Conservation (phyloP, 2,329 filamentous ascomycete species). For the Cordyceps cicadae region DNA sequence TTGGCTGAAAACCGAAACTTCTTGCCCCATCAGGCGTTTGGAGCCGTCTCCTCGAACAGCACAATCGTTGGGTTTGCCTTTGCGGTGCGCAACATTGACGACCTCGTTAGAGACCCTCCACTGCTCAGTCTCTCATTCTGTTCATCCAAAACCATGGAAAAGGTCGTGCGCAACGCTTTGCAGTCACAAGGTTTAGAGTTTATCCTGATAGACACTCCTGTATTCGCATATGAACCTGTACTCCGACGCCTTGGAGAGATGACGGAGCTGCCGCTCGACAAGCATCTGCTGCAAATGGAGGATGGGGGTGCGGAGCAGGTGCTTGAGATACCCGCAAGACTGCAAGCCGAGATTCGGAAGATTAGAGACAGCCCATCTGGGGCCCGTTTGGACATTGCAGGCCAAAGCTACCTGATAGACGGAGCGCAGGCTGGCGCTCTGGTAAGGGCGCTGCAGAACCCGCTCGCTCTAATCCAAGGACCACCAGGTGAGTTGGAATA, state of each 20-base stretch:
- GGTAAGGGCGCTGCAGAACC: no score
- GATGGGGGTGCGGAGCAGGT: conserved; percentile 11
- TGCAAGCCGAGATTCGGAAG: conserved; percentile 8
- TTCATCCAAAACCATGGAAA: conserved; percentile 35
- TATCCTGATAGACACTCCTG: conserved; percentile 52
- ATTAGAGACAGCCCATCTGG: background rate
- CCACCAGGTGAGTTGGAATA: no score
- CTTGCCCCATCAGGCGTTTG: conserved; percentile 53
- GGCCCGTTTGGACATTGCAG: conserved; percentile 59
- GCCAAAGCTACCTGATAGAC: conserved; percentile 26
- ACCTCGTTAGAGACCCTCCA: conserved; percentile 36
- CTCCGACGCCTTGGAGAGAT: conserved; percentile 50
- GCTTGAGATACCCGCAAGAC: background rate
- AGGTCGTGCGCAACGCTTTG: conserved; percentile 38
- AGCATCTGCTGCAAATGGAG: conserved; percentile 37
- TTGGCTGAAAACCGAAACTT: conserved; percentile 40
- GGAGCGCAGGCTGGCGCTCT: no score
- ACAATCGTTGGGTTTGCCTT: conserved; percentile 52
- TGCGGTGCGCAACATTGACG: conserved; percentile 42
- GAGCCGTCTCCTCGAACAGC: conserved; percentile 45
- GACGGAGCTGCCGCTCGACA: conserved; percentile 45
- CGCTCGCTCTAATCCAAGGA: no score
- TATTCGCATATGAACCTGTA: conserved; percentile 63
- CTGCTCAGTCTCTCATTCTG: conserved; percentile 44
- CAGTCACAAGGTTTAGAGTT: conserved; percentile 32